Base-by-base conservation (phyloP, 805 yeast genomes). In the Kazachstania taianensis region DNA sequence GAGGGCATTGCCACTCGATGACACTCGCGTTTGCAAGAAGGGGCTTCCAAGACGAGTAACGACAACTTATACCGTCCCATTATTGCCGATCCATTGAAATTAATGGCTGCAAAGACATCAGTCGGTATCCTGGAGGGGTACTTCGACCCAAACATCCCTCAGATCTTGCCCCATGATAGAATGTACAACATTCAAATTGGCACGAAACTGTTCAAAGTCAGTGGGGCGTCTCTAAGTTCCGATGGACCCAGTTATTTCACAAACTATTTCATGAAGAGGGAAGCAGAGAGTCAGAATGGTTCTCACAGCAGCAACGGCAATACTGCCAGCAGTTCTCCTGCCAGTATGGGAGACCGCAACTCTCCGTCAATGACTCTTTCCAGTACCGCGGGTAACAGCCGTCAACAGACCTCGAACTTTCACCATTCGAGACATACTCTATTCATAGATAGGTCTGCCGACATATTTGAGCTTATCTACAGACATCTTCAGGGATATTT, bases 181-280 rank as follows among this genome's bases (percentile, higher is more conserved):
- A 73, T 81, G 57, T 85, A 70, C 57, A 66, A 76, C 13, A 68
- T 85, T 18, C 83, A 78, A 51, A 75, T 84, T 9, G 94, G 94
- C 0, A 69, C 66, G 28, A 66, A 65, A 43, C 44, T 73, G 18
- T 85, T 77, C 55, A 43, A 47, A 23, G 38, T 61, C 7, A 77
- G 85, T 49, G 95, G 95, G 1, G 87, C 92, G 0, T 83, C 94
- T 2, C 59, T 86, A 26, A 79, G 85, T 18, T 81, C 81, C 2
- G 96, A 86, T 59, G 78, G 79, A 0, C 96, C 96, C 0, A 82
- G 94, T 4, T 85, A 81, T 53, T 87, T 86, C 63, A 84, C 96
- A 2, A 65, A 69, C 19, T 83, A 65, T 60, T 86, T 86, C 53
- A 46, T 35, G 6, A 34, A 30, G 28, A 19, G 22, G 13, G 30